phyloP scores from a whole-genome alignment of 1,284 basidiomycete genomes.

The Ceratobasidium sp. region DNA sequence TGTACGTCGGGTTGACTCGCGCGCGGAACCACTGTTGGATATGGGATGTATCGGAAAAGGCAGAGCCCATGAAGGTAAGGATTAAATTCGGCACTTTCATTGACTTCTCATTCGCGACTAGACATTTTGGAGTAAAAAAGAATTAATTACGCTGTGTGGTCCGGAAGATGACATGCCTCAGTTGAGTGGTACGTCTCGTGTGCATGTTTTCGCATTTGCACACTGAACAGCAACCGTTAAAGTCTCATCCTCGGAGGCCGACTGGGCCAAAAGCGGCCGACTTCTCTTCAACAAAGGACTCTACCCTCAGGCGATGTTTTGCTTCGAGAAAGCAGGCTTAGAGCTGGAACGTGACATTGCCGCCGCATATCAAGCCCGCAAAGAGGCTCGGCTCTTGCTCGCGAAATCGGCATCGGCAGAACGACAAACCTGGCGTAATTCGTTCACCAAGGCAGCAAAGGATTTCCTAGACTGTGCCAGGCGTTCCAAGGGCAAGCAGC shows the following conservation, averaged over 20 bases:
- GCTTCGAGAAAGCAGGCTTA: conserved; percentile 66
- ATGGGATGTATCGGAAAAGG: conserved; percentile 42
- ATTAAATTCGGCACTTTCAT: not conserved
- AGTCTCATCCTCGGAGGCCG: conserved; percentile 60
- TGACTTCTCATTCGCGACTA: not conserved
- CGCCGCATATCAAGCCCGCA: conserved; percentile 60
- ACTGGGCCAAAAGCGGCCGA: conserved; percentile 67
- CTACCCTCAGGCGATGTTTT: conserved; percentile 69
- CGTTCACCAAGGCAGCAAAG: conserved; percentile 62
- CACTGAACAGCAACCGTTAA: not conserved
- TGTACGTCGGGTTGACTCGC: conserved; percentile 47
- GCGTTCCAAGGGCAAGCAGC: conserved; percentile 33
- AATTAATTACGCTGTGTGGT: conserved; percentile 60
- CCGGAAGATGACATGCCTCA: conserved; percentile 61
- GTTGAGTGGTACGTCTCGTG: conserved; percentile 55
- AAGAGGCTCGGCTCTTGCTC: conserved; percentile 56
- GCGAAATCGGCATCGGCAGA: conserved; percentile 53
- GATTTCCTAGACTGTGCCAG: conserved; percentile 47
- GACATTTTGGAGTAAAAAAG: conserved; percentile 60
- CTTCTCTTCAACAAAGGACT: conserved; percentile 65
- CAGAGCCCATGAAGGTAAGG: conserved; percentile 45
- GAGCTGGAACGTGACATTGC: conserved; percentile 61
- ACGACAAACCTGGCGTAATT: conserved; percentile 52
- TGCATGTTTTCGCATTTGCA: not conserved
- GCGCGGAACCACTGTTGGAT: conserved; percentile 47